phyloP scores from a whole-genome alignment of 1,284 basidiomycete genomes.

The Thecaphora thlaspeos region DNA sequence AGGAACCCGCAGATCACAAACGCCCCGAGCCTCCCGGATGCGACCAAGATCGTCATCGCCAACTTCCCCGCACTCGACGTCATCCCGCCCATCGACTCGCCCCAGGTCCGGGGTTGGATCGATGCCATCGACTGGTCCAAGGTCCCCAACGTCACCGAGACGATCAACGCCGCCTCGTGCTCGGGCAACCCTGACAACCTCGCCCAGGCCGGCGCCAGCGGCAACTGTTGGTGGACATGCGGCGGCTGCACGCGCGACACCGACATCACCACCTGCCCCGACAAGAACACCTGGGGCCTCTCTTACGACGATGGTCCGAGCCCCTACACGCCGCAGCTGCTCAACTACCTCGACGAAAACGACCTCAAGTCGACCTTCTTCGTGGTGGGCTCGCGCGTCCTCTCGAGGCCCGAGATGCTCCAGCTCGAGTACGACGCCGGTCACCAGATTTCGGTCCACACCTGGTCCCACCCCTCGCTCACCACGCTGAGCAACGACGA shows the following conservation, averaged over 20 bases:
- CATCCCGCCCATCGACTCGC: conserved; percentile 68
- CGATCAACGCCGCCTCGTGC: conserved; percentile 67
- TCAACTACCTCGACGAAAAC: conserved; percentile 61
- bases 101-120: conserved; percentile 73
- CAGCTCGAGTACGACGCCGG: conserved; percentile 59
- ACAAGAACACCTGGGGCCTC: conserved; percentile 62
- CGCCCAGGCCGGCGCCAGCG: conserved; percentile 63
- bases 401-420: conserved; percentile 64
- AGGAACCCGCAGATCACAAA: conserved; percentile 43
- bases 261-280: conserved; percentile 60
- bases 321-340: conserved; percentile 62
- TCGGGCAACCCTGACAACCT: conserved; percentile 66
- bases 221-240: conserved; percentile 78
- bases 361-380: conserved; percentile 63
- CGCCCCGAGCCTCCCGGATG: conserved; percentile 39
- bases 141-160: conserved; percentile 69
- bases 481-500: conserved; percentile 61
- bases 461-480: conserved; percentile 63
- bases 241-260: conserved; percentile 70
- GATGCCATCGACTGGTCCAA: conserved; percentile 65
- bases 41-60: conserved; percentile 24
- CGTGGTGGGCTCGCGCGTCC: conserved; percentile 62
- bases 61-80: conserved; percentile 73
- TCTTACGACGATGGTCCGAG: conserved; percentile 62
- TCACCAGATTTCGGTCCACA: conserved; percentile 51